Percentiles rank a stretch among this genome's conserved stretches.
These are phyloP conservation scores for Vitis hybrid DNA, from an alignment of 177 flowering plant genomes.

Conservation along the genomic window DNA sequence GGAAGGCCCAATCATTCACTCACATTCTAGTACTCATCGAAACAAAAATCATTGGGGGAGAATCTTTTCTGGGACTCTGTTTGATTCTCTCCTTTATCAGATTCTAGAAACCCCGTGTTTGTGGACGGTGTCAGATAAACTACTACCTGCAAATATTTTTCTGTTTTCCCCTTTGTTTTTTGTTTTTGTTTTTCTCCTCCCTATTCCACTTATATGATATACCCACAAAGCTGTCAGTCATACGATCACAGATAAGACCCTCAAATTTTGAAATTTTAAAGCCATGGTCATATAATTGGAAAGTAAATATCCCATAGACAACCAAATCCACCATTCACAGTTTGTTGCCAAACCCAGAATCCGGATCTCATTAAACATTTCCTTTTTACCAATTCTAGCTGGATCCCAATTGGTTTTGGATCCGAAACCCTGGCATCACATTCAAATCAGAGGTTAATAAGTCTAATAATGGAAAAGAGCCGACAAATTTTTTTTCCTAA, in stretches of 20 bases:
- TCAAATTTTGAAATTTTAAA: constrained; percentile 10
- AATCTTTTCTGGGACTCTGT: constrained; percentile 15
- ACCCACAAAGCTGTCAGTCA: too few species aligned
- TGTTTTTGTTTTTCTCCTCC: not conserved
- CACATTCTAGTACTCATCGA: constrained; percentile 32
- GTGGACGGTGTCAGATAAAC: constrained; percentile 11
- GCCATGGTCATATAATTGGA: constrained; percentile 19
- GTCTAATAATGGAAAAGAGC: constrained; percentile 9
- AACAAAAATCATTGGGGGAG: constrained; percentile 2
- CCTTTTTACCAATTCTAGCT: constrained; percentile 20
- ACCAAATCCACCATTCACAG: constrained; percentile 7
- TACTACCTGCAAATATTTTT: constrained; percentile 9
- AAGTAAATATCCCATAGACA: constrained; percentile 21
- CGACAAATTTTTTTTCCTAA: constrained; percentile 10
- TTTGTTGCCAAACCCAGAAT: constrained; percentile 30
- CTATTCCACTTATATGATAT: too few species aligned
- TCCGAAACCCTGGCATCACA: constrained; percentile 16
- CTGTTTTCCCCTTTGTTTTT: not conserved
- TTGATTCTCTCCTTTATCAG: constrained; percentile 27
- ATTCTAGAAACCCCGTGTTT: constrained; percentile 16
- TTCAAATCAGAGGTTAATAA: not conserved
- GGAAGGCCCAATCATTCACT: constrained; percentile 16
- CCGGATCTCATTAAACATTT: not conserved
- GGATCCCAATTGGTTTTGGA: constrained; percentile 26
- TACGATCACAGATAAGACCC: not conserved